Conservation (phyloP, 2,329 filamentous ascomycete species). For the Dothideomycetidae sp. region DNA sequence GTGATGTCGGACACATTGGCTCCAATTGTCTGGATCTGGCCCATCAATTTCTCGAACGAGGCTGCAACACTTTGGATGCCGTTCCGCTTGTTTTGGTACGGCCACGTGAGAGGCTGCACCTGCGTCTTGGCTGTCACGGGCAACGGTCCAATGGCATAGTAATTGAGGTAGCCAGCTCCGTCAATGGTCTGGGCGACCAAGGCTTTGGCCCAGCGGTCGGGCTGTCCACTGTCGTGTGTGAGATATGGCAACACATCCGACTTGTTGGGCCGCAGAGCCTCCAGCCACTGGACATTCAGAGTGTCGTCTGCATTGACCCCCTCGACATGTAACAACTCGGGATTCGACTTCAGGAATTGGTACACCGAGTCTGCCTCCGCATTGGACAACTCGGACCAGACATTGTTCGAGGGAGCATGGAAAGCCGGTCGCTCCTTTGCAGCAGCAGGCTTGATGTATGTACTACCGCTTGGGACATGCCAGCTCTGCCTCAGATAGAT, state of each 20-base stretch:
- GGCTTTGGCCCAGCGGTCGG: slow-evolving; percentile 32
- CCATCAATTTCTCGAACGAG: slow-evolving; percentile 16
- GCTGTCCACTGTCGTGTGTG: slow-evolving; percentile 24
- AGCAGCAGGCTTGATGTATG: not conserved
- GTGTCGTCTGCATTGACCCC: not conserved
- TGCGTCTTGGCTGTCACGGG: slow-evolving; percentile 28
- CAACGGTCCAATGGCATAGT: slow-evolving; percentile 38
- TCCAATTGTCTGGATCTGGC: slow-evolving; percentile 18
- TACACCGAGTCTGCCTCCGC: slow-evolving; percentile 4
- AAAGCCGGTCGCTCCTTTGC: not conserved
- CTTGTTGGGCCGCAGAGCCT: slow-evolving; percentile 36
- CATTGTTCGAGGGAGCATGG: slow-evolving; percentile 2
- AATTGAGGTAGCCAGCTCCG: slow-evolving; percentile 25
- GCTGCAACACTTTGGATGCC: slow-evolving; percentile 20
- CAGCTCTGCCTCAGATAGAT: not conserved
- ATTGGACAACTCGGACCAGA: slow-evolving; percentile 4
- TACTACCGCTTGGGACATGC: not conserved
- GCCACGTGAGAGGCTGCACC: slow-evolving; percentile 29
- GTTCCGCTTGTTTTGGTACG: slow-evolving; percentile 27
- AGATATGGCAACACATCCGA: slow-evolving; percentile 34
- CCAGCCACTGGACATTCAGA: slow-evolving; percentile 13
- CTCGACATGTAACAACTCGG: not conserved
- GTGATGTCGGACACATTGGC: slow-evolving; percentile 29
- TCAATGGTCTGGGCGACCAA: slow-evolving; percentile 29
- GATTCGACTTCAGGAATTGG: slow-evolving; percentile 1